These are phyloP conservation scores for Nannizzia gypsea DNA, from an alignment of 2,329 filamentous ascomycete species.

Conservation along the genomic window DNA sequence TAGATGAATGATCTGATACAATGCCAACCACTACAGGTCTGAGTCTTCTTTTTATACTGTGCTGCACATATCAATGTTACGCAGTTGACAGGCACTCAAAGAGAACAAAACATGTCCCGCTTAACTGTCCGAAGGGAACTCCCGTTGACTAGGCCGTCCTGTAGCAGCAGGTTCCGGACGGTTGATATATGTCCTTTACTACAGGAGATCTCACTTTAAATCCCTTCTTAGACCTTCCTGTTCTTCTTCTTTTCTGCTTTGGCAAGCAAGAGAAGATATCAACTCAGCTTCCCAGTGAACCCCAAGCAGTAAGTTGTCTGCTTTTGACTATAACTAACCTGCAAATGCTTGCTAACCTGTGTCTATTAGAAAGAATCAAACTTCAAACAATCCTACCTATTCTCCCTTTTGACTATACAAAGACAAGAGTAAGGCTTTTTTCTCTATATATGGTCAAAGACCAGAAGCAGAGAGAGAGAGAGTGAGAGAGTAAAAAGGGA, in stretches of 20 bases:
- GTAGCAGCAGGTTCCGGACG: not conserved
- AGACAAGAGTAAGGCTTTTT: not conserved
- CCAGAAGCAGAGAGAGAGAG: not conserved
- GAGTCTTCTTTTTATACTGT: not conserved
- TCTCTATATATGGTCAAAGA: too few species aligned
- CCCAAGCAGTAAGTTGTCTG: not conserved
- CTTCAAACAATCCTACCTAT: not conserved
- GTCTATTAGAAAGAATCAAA: not conserved
- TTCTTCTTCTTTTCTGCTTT: not conserved
- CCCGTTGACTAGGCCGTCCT: too few species aligned
- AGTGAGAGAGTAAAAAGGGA: too few species aligned
- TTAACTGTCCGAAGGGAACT: too few species aligned
- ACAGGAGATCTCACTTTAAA: not conserved
- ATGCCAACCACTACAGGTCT: not conserved
- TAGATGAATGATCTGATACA: constrained; percentile 17
- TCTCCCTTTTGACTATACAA: not conserved
- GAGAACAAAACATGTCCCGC: too few species aligned
- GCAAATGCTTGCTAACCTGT: not conserved
- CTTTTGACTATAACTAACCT: not conserved
- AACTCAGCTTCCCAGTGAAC: not conserved
- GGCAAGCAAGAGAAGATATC: not conserved
- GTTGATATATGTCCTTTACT: not conserved
- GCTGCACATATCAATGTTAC: too few species aligned
- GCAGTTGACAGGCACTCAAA: too few species aligned
- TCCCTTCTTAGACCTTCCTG: not conserved